Evolutionary conservation across 192 early-diverging fungal species (phyloP).

Genomic region (Entomortierella lignicola): DNA sequence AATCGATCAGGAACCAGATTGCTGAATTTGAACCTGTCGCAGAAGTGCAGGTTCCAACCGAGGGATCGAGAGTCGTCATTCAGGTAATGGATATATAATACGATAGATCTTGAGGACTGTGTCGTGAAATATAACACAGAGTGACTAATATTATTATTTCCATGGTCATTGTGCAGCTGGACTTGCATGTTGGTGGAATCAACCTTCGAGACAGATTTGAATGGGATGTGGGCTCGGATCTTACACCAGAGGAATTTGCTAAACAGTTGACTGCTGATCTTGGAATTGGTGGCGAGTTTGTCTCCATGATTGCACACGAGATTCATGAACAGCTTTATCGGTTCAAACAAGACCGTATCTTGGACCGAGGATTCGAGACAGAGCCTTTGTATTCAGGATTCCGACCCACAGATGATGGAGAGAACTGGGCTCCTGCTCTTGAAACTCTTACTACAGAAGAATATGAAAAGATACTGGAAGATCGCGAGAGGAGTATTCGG

Average conservation of each 20-base stretch:
- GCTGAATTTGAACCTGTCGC: conserved; percentile 66
- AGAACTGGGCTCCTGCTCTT: conserved; percentile 64
- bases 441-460: conserved; percentile 69
- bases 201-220: conserved; percentile 89
- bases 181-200: conserved; percentile 85
- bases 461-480: conserved; percentile 67
- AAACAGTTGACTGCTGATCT: conserved; percentile 75
- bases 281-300: conserved; percentile 85
- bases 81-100: conserved; percentile 52
- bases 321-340: conserved; percentile 81
- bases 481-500: conserved; percentile 68
- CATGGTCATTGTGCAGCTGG: conserved; percentile 60
- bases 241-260: conserved; percentile 81
- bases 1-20: conserved; percentile 70
- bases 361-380: conserved; percentile 58
- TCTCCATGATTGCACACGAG: conserved; percentile 76
- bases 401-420: conserved; percentile 61
- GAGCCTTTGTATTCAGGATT: conserved; percentile 60
- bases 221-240: conserved; percentile 85
- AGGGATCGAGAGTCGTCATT: conserved; percentile 59
- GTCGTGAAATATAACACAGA: neutral
- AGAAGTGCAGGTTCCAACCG: conserved; percentile 58
- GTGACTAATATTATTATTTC: neutral
- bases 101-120: no score
- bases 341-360: conserved; percentile 63